Base-by-base conservation (phyloP, 345 rosid genomes). In the Eucalyptus paniculata region DNA sequence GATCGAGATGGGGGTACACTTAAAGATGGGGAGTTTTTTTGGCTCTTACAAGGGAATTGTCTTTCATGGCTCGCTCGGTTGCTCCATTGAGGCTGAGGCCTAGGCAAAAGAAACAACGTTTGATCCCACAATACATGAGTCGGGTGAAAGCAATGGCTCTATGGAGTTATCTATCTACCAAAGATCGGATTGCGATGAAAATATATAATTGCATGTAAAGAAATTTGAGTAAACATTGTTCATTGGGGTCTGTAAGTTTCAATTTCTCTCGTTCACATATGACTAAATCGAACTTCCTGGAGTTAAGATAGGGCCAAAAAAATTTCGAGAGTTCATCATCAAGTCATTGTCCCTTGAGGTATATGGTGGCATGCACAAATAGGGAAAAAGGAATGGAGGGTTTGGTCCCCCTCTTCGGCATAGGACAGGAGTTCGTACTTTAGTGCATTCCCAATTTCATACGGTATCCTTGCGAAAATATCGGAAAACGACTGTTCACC, bases 71-170 rank as follows among this genome's bases (percentile, higher is more conserved):
- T 32, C 6, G 4, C 24, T 69, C 4, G 4, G 2, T 69, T 9
- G 42, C 81, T 32, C 44, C 77, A 8, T 67, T 18, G 80, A 16
- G 40, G 80, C 1, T 67, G 12, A 32, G 62, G 12, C 42, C 13
- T 17, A 3, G 24, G 13, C 4, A 34, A 3, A 18, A 40, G 44
- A 34, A 34, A 69, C 2, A 1, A 0, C 24, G 7, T 15, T 4
- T 18, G 4, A 34, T 69, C 81, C 42, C 42, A 32, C 81, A 17
- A 32, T 9, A 5, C 44, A 18, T 3, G 13, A 34, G 14, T 11
- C 7, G 7, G 4, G 44, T 17, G 81, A 11, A 17, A 32, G 17
- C 18, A 32, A 69, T 1, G 42, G 8, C 42, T 32, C 42, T 1
- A 1, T 4, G 30, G 6, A 24, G 62, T 24, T 1, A 56, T 56